Percentiles rank a stretch among this genome's conserved stretches.
These are phyloP conservation scores for Cladobotryum mycophilum DNA, from an alignment of 2,329 filamentous ascomycete genomes.

Conservation along the genomic window DNA sequence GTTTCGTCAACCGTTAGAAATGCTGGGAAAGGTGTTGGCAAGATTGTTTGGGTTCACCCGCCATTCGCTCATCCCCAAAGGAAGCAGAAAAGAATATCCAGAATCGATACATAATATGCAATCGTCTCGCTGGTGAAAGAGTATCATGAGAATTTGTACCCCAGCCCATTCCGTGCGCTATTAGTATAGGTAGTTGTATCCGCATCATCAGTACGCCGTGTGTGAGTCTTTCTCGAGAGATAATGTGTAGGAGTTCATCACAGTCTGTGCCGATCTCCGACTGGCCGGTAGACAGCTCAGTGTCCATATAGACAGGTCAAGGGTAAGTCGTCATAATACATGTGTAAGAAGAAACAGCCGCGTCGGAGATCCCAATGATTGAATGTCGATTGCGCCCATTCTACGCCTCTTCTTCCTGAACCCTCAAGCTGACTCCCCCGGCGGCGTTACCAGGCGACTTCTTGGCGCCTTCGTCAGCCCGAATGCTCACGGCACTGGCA, in stretches of 20 bases:
- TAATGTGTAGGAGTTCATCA: not conserved
- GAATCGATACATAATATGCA: constrained; percentile 7
- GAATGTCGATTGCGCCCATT: not conserved
- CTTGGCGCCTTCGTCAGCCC: constrained; percentile 23
- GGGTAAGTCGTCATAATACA: constrained; percentile 8
- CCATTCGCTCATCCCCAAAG: constrained; percentile 1
- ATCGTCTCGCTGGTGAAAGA: not conserved
- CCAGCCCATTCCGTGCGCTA: not conserved
- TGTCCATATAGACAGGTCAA: constrained; percentile 2
- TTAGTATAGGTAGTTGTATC: not conserved
- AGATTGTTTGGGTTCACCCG: not conserved
- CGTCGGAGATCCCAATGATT: not conserved
- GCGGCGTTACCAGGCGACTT: constrained; percentile 15
- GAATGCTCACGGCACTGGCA: constrained; percentile 44
- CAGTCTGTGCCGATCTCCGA: not conserved
- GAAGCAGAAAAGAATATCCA: constrained; percentile 11
- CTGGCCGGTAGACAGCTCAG: not conserved
- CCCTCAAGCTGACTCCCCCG: constrained; percentile 16
- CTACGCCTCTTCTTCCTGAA: constrained; percentile 28
- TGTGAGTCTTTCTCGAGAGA: not conserved
- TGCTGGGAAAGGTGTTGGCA: not conserved
- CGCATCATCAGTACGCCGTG: not conserved
- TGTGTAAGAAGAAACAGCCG: not conserved
- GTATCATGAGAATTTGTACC: not conserved
- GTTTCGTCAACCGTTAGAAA: constrained; percentile 9